A percentile compares a stretch with the other conserved stretches of the same genome.
phyloP scores from a whole-genome alignment of 208 protist genomes.

The Crithidia fasciculata region DNA sequence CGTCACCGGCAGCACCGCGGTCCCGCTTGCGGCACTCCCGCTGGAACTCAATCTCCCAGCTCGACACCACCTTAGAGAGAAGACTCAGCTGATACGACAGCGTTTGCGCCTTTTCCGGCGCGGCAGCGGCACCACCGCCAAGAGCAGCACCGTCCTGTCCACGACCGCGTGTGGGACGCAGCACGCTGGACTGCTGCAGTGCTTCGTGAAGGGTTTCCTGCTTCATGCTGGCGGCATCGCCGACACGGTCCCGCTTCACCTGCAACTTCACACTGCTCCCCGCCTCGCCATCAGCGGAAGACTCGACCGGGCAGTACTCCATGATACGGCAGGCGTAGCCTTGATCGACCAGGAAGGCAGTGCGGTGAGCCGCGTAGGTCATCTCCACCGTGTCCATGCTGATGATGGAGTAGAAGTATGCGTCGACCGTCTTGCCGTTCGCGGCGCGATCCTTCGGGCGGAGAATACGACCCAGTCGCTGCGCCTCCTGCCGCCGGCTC shows the following conservation, averaged over 20 bases:
- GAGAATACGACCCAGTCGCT: conserved; percentile 97
- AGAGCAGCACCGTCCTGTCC: background rate
- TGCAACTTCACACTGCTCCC: conserved; percentile 18
- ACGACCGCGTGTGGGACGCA: conserved; percentile 6
- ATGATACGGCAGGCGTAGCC: conserved; percentile 90
- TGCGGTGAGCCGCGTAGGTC: conserved; percentile 96
- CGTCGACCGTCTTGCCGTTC: conserved; percentile 92
- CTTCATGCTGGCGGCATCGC: conserved; percentile 78
- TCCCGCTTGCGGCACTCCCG: conserved; percentile 37
- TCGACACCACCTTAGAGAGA: conserved; percentile 80
- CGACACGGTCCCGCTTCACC: conserved; percentile 38
- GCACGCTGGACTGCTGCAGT: conserved; percentile 31
- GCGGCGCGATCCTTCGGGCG: conserved; percentile 84
- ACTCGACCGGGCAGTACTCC: conserved; percentile 53
- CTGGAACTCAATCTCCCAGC: conserved; percentile 84
- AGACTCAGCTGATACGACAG: conserved; percentile 76
- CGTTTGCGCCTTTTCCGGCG: conserved; percentile 12
- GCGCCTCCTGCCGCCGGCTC: conserved; percentile 95
- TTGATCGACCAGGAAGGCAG: conserved; percentile 98
- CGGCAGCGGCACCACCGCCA: conserved; percentile 2
- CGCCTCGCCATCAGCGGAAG: background rate
- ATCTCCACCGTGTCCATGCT: conserved; percentile 98
- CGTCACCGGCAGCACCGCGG: conserved; percentile 6
- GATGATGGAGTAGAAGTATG: conserved; percentile 99
- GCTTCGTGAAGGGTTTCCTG: conserved; percentile 62